Evolutionary conservation across 176 grass and related monocot genomes (phyloP).

Genomic region (Carex myosuroides): DNA sequence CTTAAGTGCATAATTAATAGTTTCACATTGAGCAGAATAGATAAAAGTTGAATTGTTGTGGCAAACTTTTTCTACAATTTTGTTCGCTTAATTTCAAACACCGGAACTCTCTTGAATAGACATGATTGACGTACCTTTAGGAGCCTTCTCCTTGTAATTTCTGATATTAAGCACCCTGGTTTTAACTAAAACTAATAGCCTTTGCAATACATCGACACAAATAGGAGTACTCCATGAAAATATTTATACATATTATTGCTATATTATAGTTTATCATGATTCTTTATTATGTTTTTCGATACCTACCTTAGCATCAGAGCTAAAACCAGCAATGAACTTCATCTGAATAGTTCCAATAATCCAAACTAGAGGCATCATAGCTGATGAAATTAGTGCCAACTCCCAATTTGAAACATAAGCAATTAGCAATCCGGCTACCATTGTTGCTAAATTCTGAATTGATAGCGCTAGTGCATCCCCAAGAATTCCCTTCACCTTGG

Average conservation of each 20-base stretch:
- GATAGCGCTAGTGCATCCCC: slow-evolving; percentile 56
- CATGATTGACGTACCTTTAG: too few species aligned
- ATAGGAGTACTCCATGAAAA: background rate
- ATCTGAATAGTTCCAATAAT: slow-evolving; percentile 50
- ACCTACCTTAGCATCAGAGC: slow-evolving; percentile 55
- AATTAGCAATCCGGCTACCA: slow-evolving; percentile 50
- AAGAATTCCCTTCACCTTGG: slow-evolving; percentile 48
- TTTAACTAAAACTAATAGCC: background rate
- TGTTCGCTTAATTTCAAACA: background rate
- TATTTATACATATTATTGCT: background rate
- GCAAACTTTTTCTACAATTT: background rate
- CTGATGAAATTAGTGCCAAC: slow-evolving; percentile 47
- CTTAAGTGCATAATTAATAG: background rate
- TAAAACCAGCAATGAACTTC: slow-evolving; percentile 53
- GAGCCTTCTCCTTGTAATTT: too few species aligned
- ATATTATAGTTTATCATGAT: background rate
- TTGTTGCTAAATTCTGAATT: slow-evolving; percentile 43
- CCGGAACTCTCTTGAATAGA: too few species aligned
- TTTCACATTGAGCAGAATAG: background rate
- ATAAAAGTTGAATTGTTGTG: background rate
- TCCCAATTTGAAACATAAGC: slow-evolving; percentile 64
- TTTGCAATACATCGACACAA: background rate
- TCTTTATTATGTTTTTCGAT: background rate
- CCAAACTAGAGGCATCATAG: slow-evolving; percentile 52
- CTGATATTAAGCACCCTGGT: background rate